Percentiles rank a stretch among this genome's conserved stretches.
Evolutionary conservation across 768 basidiomycete species (phyloP).

Genomic region (Clitopilus hobsonii): DNA sequence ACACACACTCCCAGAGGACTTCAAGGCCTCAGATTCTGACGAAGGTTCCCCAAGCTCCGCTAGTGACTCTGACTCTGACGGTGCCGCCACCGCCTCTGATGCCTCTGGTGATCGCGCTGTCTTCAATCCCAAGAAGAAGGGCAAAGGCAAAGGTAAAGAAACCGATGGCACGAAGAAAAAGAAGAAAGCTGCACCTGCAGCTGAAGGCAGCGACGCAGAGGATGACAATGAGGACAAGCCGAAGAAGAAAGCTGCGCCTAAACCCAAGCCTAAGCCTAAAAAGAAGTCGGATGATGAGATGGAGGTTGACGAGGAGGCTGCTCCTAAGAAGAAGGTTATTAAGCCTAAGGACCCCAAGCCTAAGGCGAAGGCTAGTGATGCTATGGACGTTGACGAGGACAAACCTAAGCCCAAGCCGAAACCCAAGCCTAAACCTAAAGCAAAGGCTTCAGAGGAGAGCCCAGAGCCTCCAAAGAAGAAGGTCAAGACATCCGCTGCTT

Average conservation of each 20-base stretch:
- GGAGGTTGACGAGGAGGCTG: constrained; percentile 36
- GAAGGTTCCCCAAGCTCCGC: constrained; percentile 77
- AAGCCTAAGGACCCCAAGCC: constrained; percentile 33
- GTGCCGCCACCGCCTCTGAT: constrained; percentile 78
- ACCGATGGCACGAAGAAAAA: constrained; percentile 30
- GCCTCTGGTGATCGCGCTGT: constrained; percentile 76
- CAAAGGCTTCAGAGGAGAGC: constrained; percentile 28
- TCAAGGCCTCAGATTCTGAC: constrained; percentile 81
- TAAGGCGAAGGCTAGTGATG: constrained; percentile 25
- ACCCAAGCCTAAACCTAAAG: constrained; percentile 29
- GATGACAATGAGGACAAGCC: constrained; percentile 37
- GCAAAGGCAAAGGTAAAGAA: constrained; percentile 35
- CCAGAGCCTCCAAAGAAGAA: constrained; percentile 73
- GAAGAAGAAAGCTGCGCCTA: constrained; percentile 37
- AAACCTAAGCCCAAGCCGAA: constrained; percentile 38
- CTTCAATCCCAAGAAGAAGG: constrained; percentile 39
- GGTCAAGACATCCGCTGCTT: constrained; percentile 46
- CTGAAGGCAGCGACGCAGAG: constrained; percentile 44
- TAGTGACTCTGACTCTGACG: constrained; percentile 61
- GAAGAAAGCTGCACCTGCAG: constrained; percentile 28
- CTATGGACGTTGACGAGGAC: constrained; percentile 45
- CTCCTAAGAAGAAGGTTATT: constrained; percentile 20
- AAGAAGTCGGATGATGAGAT: constrained; percentile 39
- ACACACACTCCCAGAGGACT: constrained; percentile 61
- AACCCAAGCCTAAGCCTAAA: constrained; percentile 43